These are phyloP conservation scores for Syzygium malaccense DNA, from an alignment of 441 rosid genomes.

Conservation along the genomic window DNA sequence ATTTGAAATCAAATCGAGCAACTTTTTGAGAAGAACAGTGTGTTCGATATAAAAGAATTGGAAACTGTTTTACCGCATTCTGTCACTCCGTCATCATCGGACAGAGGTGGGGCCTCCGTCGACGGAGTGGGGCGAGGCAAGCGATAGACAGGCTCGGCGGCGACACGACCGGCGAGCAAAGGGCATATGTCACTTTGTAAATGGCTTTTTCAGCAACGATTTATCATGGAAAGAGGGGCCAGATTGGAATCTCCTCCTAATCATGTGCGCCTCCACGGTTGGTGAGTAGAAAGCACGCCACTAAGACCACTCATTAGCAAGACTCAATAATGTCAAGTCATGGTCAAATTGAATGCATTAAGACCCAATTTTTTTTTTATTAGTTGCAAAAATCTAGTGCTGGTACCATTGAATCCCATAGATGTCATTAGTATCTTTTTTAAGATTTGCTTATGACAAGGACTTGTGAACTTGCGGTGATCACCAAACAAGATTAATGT, in stretches of 20 bases:
- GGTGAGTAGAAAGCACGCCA: not conserved
- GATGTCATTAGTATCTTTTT: not conserved
- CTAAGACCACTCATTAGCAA: no score
- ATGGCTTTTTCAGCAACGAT: not conserved
- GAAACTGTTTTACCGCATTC: not conserved
- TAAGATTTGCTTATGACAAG: not conserved
- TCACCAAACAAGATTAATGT: no score
- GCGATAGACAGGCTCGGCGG: not conserved
- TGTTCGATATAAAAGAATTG: not conserved
- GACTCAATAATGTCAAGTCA: not conserved
- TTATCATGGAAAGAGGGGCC: not conserved
- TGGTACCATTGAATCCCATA: not conserved
- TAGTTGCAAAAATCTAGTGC: not conserved
- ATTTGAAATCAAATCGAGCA: no score
- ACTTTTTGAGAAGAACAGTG: not conserved
- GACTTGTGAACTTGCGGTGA: not conserved
- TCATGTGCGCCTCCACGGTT: not conserved
- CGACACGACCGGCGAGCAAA: no score
- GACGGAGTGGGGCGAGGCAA: not conserved
- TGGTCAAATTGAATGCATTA: not conserved
- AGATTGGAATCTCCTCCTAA: not conserved
- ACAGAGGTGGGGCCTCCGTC: no score
- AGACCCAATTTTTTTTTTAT: not conserved
- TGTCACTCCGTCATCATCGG: no score
- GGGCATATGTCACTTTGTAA: not conserved